These are phyloP conservation scores for Fraxinus platypoda DNA, from an alignment of 305 asterid species.

Conservation along the genomic window DNA sequence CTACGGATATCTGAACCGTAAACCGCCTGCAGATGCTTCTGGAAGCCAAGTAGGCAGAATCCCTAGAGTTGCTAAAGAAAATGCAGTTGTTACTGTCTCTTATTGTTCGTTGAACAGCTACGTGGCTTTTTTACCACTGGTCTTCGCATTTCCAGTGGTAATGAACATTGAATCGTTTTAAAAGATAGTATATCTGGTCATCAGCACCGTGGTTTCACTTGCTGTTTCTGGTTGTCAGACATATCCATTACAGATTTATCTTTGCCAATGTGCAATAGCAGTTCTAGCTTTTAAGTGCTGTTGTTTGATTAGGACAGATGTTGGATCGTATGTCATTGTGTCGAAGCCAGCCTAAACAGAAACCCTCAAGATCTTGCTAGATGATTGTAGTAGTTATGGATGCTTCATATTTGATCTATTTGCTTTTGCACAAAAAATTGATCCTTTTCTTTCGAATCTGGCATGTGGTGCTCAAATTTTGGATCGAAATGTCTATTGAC, in stretches of 20 bases:
- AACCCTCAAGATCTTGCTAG: background rate
- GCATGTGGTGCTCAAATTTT: background rate
- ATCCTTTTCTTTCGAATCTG: background rate
- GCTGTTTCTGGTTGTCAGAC: conserved; percentile 18
- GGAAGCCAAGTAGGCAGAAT: conserved; percentile 40
- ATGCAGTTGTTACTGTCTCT: background rate
- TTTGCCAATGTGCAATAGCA: conserved; percentile 13
- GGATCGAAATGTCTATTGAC: background rate
- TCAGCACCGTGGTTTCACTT: conserved; percentile 14
- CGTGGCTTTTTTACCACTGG: conserved; percentile 20
- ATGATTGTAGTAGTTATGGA: background rate
- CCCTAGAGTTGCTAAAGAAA: background rate
- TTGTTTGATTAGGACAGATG: conserved; percentile 23
- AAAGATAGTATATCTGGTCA: conserved; percentile 6
- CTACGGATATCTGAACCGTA: conserved; percentile 61
- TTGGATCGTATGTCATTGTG: conserved; percentile 25
- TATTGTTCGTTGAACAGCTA: background rate
- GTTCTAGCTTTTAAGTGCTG: background rate
- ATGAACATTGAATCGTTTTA: conserved; percentile 9
- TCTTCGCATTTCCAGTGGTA: conserved; percentile 12
- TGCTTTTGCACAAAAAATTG: background rate
- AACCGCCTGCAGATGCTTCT: conserved; percentile 61
- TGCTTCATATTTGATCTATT: background rate
- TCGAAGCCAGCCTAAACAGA: conserved; percentile 25
- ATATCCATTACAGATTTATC: conserved; percentile 18